Evolutionary conservation across 2,329 filamentous ascomycete genomes (phyloP), one percentile per base, ranked within the genome.

Genomic region (Davidsoniella australis): DNA sequence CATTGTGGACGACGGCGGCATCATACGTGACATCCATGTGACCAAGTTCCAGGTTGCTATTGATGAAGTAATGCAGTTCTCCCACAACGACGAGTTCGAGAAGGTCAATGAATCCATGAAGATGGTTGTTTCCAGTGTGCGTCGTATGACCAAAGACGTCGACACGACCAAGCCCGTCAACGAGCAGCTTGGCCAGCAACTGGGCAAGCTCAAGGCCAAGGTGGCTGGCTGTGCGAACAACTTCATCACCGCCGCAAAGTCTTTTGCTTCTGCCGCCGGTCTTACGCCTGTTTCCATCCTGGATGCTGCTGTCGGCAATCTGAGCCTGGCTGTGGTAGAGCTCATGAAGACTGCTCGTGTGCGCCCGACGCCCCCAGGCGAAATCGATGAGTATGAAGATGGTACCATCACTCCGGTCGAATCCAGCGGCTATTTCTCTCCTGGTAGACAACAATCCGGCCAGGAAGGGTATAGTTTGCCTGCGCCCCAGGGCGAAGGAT

Each of bases 181-280:
- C 54, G 74, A 74, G 36, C 68, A 75, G 14, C 54, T 69, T 24
- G 62, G 66, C 37, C 73, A 77, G 55, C 69, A 80, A 54, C 77
- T 78, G 55, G 68, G 71, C 24, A 86, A 81, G 62, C 72, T 93
- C 53, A 93, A 85, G 64, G 74, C 76, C 45, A 81, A 82, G 52
- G 82, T 96, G 2, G 93, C 87, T n/a, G 82, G 82, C 2, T 94
- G 89, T 1, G 88, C 91, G 45, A 96, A 96, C 69, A 91, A 89
- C 59, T 71, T 98, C 51, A 95, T 96, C 58, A 96, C 89, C 2
- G 86, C 89, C 1, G 82, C 85, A 33, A 94, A 93, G 67, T 94
- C 94, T 60, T 94, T 91, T 62, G 81, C 84, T 33, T 74, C 77
- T 9, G 80, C 86, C 0, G 79, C 77, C 17, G 91, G 91, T 26